Base-by-base conservation (phyloP, 805 yeast genomes). In the Hanseniaspora thailandica region DNA sequence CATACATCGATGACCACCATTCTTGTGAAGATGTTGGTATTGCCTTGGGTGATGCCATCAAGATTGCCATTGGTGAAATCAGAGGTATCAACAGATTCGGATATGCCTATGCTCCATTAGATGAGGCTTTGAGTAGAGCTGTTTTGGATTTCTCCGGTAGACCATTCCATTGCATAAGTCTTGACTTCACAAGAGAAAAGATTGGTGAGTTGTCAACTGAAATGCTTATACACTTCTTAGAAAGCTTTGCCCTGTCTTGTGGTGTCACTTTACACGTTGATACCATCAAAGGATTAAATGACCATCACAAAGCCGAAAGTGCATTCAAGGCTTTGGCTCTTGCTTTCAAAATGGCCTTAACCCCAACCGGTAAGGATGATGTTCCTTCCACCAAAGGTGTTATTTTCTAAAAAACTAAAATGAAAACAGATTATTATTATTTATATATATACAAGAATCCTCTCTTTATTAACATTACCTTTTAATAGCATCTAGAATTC, bases 321-420 rank as follows among this genome's bases (percentile, higher is more conserved):
- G 97, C 98, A 0, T 93, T 93, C 71, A 93, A 93, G 70, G 96
- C 97, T 0, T 71, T 90, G 58, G 98, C 98, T 0, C 74, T 93
- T 20, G 98, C 98, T 4, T 74, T 93, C 47, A 82, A 80, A 60
- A 95, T 88, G 64, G 90, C 97, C 23, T 81, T 77, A 47, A 75
- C 90, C 10, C 74, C 77, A 59, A 87, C 87, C 31, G 97, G 97
- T 31, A 78, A 83, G 23, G 75, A 87, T 63, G 98, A 93, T 57
- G 86, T 93, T 45, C 98, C 98, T 20, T 83, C 95, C 53, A 93
- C 98, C 10, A 93, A 93, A 70, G 98, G 98, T 52, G 97, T 93
- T 10, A 72, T 90, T 45, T 82, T 82, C 69, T 84, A 64, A 63
- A 38, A 31, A 39, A 23, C 28, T 28, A n/a, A 22, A 17, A 25